Evolutionary conservation across 176 grass and related monocot species (phyloP).

Genomic region (Oryza coarctata): DNA sequence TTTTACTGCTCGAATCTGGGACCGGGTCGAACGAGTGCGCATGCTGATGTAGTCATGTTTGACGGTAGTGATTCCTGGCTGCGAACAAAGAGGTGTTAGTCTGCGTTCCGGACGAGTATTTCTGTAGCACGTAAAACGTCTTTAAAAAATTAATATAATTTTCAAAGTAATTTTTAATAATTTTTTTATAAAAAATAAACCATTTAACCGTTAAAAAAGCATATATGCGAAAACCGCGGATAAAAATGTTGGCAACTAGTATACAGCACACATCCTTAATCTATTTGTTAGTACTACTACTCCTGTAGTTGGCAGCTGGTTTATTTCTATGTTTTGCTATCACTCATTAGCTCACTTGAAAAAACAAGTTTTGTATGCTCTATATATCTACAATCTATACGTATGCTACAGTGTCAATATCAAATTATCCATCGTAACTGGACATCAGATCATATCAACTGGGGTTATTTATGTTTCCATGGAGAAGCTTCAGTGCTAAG

Average conservation of each 20-base stretch:
- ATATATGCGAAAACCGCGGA: no score
- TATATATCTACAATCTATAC: neutral
- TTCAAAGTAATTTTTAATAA: no score
- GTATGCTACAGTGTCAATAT: neutral
- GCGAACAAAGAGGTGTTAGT: neutral
- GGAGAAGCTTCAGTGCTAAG: slow-evolving; percentile 11
- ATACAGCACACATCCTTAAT: no score
- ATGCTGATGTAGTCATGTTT: no score
- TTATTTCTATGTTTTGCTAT: neutral
- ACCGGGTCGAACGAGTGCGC: neutral
- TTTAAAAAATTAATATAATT: no score
- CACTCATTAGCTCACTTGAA: neutral
- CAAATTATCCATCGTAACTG: neutral
- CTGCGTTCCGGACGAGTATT: no score
- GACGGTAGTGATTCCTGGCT: neutral
- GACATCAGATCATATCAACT: neutral
- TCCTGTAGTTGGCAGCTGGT: no score
- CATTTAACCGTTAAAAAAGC: no score
- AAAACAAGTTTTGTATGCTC: neutral
- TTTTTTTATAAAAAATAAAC: no score
- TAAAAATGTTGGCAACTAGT: no score
- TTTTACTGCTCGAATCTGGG: neutral
- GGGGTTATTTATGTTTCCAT: neutral
- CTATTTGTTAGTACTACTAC: neutral
- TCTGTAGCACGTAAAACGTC: no score